Percentiles rank a stretch among this genome's conserved stretches.
These are phyloP conservation scores for Glomus cerebriforme DNA, from an alignment of 192 early-diverging fungal species.

Conservation along the genomic window DNA sequence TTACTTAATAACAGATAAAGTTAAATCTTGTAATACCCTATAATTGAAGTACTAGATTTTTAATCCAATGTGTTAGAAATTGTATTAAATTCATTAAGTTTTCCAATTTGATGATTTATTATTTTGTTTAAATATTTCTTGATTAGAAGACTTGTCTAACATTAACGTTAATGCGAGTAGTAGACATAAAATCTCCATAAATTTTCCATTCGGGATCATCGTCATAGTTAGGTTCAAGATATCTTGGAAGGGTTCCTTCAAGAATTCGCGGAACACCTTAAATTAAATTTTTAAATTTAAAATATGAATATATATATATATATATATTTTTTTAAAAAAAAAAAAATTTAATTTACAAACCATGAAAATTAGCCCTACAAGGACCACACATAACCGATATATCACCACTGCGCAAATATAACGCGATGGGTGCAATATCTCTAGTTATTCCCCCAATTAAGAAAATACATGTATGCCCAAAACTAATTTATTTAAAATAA, in stretches of 20 bases:
- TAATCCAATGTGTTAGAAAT: too few species aligned
- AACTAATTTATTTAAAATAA: slow-evolving; percentile 39
- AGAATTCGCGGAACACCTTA: slow-evolving; percentile 77
- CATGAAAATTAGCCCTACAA: slow-evolving; percentile 78
- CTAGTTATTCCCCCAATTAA: slow-evolving; percentile 76
- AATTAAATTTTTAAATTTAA: not conserved
- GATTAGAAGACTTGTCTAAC: slow-evolving; percentile 76
- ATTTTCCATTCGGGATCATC: slow-evolving; percentile 63
- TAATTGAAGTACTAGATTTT: too few species aligned
- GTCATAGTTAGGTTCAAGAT: slow-evolving; percentile 48
- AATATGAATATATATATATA: not conserved
- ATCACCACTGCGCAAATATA: slow-evolving; percentile 86
- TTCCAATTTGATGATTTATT: too few species aligned
- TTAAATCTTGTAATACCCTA: too few species aligned
- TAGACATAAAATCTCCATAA: slow-evolving; percentile 68
- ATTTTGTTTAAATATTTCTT: too few species aligned
- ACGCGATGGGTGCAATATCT: slow-evolving; percentile 67
- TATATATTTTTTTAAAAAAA: not conserved
- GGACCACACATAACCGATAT: slow-evolving; percentile 85
- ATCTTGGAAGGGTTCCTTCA: slow-evolving; percentile 67
- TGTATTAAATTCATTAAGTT: too few species aligned
- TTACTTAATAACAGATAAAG: too few species aligned
- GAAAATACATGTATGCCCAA: slow-evolving; percentile 78
- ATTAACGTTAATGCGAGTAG: slow-evolving; percentile 87
- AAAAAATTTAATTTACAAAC: slow-evolving; percentile 42